Evolutionary conservation across 2,329 filamentous ascomycete species (phyloP).

Genomic region (Xylariaceae sp.): DNA sequence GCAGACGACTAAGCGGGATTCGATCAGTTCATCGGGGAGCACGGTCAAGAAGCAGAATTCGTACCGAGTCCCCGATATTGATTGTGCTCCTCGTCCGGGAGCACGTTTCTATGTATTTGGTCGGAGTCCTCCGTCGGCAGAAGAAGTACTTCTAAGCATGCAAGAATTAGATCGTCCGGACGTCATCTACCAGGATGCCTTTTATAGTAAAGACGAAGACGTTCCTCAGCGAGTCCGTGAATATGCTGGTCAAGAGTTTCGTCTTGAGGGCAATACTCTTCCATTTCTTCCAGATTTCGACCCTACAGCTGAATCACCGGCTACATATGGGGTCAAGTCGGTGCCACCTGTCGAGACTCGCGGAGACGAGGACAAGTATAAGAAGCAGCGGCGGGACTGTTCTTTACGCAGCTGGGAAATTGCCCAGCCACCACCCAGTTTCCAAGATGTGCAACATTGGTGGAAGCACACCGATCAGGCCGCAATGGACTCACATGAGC

Average conservation of each 20-base stretch:
- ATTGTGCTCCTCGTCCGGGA: constrained; percentile 17
- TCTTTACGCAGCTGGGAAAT: constrained; percentile 74
- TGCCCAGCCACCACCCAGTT: constrained; percentile 64
- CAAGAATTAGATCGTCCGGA: constrained; percentile 54
- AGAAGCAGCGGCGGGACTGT: constrained; percentile 52
- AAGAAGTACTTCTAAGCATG: constrained; percentile 53
- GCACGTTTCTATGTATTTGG: constrained; percentile 28
- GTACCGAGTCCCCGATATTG: constrained; percentile 16
- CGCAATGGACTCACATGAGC: constrained; percentile 11
- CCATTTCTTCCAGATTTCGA: constrained; percentile 81
- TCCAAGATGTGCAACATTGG: constrained; percentile 67
- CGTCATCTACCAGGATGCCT: constrained; percentile 78
- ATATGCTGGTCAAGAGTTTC: constrained; percentile 85
- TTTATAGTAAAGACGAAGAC: constrained; percentile 79
- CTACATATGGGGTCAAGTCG: constrained; percentile 50
- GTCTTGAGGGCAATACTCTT: constrained; percentile 67
- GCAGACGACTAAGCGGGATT: constrained; percentile 11
- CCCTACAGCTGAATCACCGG: constrained; percentile 50
- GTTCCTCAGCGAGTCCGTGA: constrained; percentile 73
- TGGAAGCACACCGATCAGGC: constrained; percentile 37
- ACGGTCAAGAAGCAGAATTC: constrained; percentile 8
- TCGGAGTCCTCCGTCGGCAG: constrained; percentile 28
- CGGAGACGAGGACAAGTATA: constrained; percentile 46
- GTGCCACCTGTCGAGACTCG: constrained; percentile 44
- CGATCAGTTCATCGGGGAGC: constrained; percentile 12